Conservation (phyloP, 805 yeast genomes). For the Ogataea haglerorum region DNA sequence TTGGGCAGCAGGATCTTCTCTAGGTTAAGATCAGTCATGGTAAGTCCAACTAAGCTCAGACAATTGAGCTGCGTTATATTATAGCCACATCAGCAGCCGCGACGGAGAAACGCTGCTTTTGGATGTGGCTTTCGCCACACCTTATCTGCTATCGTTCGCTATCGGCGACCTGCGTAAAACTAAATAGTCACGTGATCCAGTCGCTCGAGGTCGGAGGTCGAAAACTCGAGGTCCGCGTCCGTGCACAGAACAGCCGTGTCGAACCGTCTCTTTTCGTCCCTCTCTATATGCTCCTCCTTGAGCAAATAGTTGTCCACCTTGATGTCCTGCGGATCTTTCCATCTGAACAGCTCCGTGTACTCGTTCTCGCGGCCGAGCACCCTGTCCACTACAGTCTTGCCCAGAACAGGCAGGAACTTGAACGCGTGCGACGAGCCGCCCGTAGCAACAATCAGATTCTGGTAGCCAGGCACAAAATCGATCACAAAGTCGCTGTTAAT, state of each 20-base stretch:
- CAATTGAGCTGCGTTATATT: no score
- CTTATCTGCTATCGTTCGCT: no score
- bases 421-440: conserved; percentile 25
- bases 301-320: not conserved
- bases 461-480: conserved; percentile 23
- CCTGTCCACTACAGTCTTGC: conserved; percentile 15
- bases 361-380: conserved; percentile 10
- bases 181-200: not conserved
- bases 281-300: not conserved
- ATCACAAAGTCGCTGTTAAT: conserved; percentile 23
- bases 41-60: no score
- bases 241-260: not conserved
- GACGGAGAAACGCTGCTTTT: no score
- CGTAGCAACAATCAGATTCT: conserved; percentile 19
- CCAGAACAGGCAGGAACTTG: conserved; percentile 20
- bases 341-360: conserved; percentile 13
- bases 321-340: not conserved
- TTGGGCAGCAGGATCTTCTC: conserved; percentile 8
- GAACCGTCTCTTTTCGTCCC: not conserved
- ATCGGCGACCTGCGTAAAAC: no score
- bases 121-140: not conserved
- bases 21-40: not conserved
- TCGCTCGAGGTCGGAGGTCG: not conserved
- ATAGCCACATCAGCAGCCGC: no score
- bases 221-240: not conserved